Percentiles rank a stretch among this genome's conserved stretches.
Conservation (phyloP, 2,329 filamentous ascomycete species). For the Aspergillus pseudonomiae region DNA sequence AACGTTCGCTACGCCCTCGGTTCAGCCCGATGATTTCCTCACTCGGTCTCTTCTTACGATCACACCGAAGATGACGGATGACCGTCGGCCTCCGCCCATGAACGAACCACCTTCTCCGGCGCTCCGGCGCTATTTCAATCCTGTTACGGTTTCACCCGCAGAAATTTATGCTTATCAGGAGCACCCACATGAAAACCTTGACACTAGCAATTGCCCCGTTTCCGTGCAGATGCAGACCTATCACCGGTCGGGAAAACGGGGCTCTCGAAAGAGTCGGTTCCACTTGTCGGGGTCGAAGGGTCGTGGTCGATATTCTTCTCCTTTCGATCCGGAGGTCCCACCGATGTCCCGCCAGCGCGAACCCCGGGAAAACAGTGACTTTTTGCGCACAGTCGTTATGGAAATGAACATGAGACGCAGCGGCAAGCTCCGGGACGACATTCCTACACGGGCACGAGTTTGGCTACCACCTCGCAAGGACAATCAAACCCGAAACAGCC, state of each 20-base stretch:
- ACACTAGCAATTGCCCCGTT: slow-evolving; percentile 46
- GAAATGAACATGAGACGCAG: slow-evolving; percentile 70
- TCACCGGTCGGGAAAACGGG: slow-evolving; percentile 38
- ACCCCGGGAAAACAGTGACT: slow-evolving; percentile 65
- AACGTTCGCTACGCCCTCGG: slow-evolving; percentile 55
- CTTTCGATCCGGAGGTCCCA: slow-evolving; percentile 38
- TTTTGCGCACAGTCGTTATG: slow-evolving; percentile 65
- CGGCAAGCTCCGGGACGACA: slow-evolving; percentile 62
- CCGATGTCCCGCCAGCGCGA: slow-evolving; percentile 61
- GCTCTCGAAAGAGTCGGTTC: slow-evolving; percentile 32
- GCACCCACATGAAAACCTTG: slow-evolving; percentile 37
- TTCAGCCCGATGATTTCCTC: slow-evolving; percentile 62
- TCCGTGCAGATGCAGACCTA: slow-evolving; percentile 69
- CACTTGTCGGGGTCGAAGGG: slow-evolving; percentile 48
- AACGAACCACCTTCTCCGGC: slow-evolving; percentile 58
- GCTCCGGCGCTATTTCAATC: slow-evolving; percentile 64
- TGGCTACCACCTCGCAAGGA: slow-evolving; percentile 61
- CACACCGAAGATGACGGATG: slow-evolving; percentile 61
- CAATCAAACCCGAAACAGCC: slow-evolving; percentile 16
- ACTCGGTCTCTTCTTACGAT: slow-evolving; percentile 60
- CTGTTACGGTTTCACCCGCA: slow-evolving; percentile 50
- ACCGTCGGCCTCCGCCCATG: slow-evolving; percentile 60
- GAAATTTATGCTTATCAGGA: slow-evolving; percentile 51
- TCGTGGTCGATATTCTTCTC: slow-evolving; percentile 41
- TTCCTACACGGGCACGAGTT: slow-evolving; percentile 58